phyloP scores from a whole-genome alignment of 345 rosid species.

The Microthlaspi erraticum region DNA sequence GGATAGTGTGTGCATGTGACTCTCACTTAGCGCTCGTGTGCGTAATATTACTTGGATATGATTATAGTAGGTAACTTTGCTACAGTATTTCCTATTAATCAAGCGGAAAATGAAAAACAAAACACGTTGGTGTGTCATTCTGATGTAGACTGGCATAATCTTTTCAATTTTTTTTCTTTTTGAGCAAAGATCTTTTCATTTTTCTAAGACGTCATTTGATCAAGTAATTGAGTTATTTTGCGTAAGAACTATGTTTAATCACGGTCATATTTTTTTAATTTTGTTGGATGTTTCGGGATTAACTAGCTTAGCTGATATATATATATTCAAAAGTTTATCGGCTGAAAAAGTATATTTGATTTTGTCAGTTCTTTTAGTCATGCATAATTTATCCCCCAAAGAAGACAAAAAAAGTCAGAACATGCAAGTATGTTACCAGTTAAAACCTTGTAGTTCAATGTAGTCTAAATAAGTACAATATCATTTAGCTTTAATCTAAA shows the following conservation, averaged over 20 bases:
- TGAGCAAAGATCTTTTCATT: neutral
- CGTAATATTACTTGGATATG: conserved; percentile 1
- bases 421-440: neutral
- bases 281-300: neutral
- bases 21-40: conserved; percentile 18
- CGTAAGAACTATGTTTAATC: neutral
- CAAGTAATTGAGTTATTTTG: neutral
- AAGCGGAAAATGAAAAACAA: neutral
- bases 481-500: neutral
- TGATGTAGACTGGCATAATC: neutral
- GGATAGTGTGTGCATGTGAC: conserved; percentile 40
- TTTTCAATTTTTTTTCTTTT: too few relatives aligned
- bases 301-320: neutral
- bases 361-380: neutral
- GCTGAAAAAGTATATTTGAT: neutral
- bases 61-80: conserved; percentile 11
- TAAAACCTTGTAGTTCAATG: neutral
- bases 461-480: neutral
- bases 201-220: neutral
- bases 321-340: neutral
- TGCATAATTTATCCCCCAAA: neutral
- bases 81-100: neutral
- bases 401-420: too few relatives aligned
- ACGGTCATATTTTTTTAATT: neutral
- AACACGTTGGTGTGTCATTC: neutral